Conservation (phyloP, 164 flowering plant genomes). For the Platanus orientalis region DNA sequence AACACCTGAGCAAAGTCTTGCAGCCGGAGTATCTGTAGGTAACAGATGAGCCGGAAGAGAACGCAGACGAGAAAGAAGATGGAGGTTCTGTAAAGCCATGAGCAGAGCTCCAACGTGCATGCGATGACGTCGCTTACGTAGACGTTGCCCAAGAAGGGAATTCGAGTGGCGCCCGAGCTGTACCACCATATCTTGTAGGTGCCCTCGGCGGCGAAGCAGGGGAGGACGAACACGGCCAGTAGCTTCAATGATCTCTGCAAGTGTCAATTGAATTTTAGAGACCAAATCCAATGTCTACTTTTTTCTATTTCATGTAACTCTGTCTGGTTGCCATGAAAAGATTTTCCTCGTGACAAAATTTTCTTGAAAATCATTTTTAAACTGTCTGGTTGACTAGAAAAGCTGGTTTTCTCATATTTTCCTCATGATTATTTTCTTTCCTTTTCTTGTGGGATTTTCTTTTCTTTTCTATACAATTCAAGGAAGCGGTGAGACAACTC, state of each 20-base stretch:
- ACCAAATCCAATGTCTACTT: no score
- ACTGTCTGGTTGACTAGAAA: no score
- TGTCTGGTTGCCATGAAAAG: no score
- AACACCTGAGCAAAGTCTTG: conserved; percentile 75
- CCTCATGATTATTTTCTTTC: no score
- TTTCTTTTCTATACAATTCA: no score
- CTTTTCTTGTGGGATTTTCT: no score
- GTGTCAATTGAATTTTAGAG: no score
- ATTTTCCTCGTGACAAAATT: no score
- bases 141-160: conserved; percentile 80
- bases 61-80: conserved; percentile 88
- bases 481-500: no score
- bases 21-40: conserved; percentile 81
- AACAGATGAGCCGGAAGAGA: conserved; percentile 79
- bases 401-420: no score
- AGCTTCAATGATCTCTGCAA: conserved; percentile 73
- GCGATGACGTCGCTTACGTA: conserved; percentile 59
- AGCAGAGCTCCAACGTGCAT: conserved; percentile 67
- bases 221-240: conserved; percentile 60
- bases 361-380: no score
- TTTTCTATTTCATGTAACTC: no score
- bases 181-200: conserved; percentile 96
- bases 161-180: conserved; percentile 57
- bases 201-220: conserved; percentile 65
- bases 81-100: conserved; percentile 84